Conservation (phyloP, 2,329 filamentous ascomycete species). For the Epicoccum sorghinum region DNA sequence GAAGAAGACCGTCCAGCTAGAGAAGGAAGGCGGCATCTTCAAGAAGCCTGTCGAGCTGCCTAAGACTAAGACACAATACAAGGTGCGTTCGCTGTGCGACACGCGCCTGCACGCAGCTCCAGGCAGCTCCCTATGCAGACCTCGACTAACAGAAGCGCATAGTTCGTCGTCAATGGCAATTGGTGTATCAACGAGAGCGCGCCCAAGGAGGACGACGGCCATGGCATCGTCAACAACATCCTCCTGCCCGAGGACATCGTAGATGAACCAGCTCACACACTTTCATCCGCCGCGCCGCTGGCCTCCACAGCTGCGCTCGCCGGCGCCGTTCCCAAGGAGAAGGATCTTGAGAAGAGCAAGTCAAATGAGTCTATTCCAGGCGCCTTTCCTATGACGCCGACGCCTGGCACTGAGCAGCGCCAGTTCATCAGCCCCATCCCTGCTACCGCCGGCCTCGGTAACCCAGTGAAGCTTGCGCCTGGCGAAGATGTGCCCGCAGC, state of each 20-base stretch:
- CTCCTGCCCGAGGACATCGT: conserved; percentile 75
- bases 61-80: conserved; percentile 83
- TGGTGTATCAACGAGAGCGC: conserved; percentile 86
- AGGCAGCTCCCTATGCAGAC: too few relatives aligned
- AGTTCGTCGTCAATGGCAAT: conserved; percentile 94
- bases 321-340: conserved; percentile 68
- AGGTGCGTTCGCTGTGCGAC: conserved; percentile 63
- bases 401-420: conserved; percentile 50
- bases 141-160: conserved; percentile 29
- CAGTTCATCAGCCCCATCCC: conserved; percentile 66
- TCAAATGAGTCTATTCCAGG: conserved; percentile 60
- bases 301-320: conserved; percentile 76
- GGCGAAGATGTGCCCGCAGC: conserved; percentile 80
- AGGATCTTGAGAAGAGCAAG: conserved; percentile 24
- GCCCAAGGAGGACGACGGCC: conserved; percentile 80
- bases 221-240: conserved; percentile 92
- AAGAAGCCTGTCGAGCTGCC: conserved; percentile 80
- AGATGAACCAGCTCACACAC: conserved; percentile 57
- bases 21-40: conserved; percentile 73
- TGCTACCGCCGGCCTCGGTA: conserved; percentile 66
- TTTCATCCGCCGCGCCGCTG: conserved; percentile 71
- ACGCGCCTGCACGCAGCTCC: conserved; percentile 2
- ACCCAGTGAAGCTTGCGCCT: conserved; percentile 78
- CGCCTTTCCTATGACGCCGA: conserved; percentile 75
- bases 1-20: conserved; percentile 83